Base-by-base conservation (phyloP, 345 rosid genomes). In the Salix caprea region DNA sequence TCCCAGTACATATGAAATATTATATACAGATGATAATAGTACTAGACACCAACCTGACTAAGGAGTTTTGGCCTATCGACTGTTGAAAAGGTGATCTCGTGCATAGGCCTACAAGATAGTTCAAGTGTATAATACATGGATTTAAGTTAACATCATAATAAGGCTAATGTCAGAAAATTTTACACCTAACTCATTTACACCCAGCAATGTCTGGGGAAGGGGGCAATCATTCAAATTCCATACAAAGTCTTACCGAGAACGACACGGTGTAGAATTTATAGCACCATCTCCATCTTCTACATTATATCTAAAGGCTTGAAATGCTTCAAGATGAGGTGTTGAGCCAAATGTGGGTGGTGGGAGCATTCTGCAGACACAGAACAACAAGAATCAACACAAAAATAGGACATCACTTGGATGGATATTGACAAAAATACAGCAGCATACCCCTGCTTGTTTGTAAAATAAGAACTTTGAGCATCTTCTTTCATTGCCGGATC, bases 321-420 rank as follows among this genome's bases (percentile, higher is more conserved):
- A 81, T 28, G 90, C 92, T 82, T 92, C 99, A 19, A 91, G 84
- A 86, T 88, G 87, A 18, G 94, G 86, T 14, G 92, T 87, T 83
- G 99, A 91, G 76, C 99, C 98, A 88, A 96, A 96, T 68, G 98
- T 93, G 32, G 99, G 97, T n/a, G 96, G 98, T 44, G 93, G 90
- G 81, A 89, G 97, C 69, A 81, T 75, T 48, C 98, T 93, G 83
- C 28, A 42, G 19, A 21, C 30, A 2, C 69, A 50, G 48, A 37
- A 19, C 23, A 32, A 11, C 7, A 19, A 37, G 13, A 67, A 67
- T 19, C 71, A 36, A 67, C 7, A 28, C 39, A 42, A 21, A 64
- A 36, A 44, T 3, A 69, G 48, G 23, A 68, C 4, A 28, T 16
- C 18, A 61, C 36, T 37, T 71, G 4, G 67, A 71, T 61, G 42